Percentiles rank a stretch among this genome's conserved stretches.
Evolutionary conservation across 176 grass and related monocot species (phyloP).

Genomic region (Juncus inflexus): DNA sequence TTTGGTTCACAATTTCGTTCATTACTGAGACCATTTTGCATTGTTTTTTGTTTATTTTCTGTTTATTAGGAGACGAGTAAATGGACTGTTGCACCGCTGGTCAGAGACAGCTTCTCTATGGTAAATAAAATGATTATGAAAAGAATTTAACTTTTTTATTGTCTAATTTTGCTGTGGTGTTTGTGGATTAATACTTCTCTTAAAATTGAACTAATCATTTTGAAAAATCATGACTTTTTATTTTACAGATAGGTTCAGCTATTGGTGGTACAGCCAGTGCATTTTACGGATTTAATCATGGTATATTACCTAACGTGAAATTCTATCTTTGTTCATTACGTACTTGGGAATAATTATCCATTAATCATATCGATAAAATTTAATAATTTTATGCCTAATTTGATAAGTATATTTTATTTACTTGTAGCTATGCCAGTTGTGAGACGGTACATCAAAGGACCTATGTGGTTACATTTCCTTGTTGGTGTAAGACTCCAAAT

Average conservation of each 20-base stretch:
- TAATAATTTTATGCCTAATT: neutral
- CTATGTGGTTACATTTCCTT: conserved; percentile 97
- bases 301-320: conserved; percentile 27
- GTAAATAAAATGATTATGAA: conserved; percentile 27
- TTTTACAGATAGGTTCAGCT: conserved; percentile 75
- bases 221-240: neutral
- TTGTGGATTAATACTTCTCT: too few relatives aligned
- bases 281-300: conserved; percentile 92
- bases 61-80: conserved; percentile 57
- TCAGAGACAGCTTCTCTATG: conserved; percentile 93
- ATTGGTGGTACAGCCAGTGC: conserved; percentile 79
- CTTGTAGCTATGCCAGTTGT: conserved; percentile 76
- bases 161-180: neutral
- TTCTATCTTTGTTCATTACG: neutral
- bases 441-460: conserved; percentile 61
- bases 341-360: neutral
- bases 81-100: conserved; percentile 57
- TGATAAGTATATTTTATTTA: conserved; percentile 23
- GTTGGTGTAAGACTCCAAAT: conserved; percentile 67
- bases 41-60: conserved; percentile 12
- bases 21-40: neutral
- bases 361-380: conserved; percentile 9
- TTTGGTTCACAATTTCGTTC: too few relatives aligned
- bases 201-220: too few relatives aligned
- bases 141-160: neutral